Evolutionary conservation across 1,284 basidiomycete genomes (phyloP), one percentile per base, ranked within the genome.

Genomic region (Marasmius fiardii): DNA sequence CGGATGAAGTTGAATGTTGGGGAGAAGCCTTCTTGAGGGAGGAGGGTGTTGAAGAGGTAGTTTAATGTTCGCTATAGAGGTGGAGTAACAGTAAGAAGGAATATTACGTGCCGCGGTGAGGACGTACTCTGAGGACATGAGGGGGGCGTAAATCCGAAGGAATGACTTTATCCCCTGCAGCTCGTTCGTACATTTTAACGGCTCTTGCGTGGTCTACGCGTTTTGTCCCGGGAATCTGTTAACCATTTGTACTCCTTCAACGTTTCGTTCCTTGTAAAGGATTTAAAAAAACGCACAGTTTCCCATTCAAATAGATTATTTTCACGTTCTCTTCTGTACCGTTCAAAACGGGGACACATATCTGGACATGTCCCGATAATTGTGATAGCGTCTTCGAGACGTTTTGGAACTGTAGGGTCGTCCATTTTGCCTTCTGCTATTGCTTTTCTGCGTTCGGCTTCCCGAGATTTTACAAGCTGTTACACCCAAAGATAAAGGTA

Each of bases 261-360:
- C 71, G 71, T 61, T 59, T 47, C 43, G 45, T 31, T 31, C 23
- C 20, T 10, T 31, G 8, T 2, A 24, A 51, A 41, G 49, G 33
- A 47, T 11, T 48, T 39, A 55, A 60, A 56, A 48, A 39, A 53
- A 75, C 88, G 64, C 71, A 95, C 92, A 60, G 82, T 80, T 76
- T 98, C 96, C 77, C 90, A 90, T 59, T 87, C 85, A 64, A 93
- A 88, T 1, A 98, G 79, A 65, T 95, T 93, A 66, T 92, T 91
- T 65, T 96, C 92, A 57, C 88, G 83, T 69, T 98, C 93, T 45
- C 96, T 81, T 64, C 94, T 83, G 68, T 96, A 94, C 20, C 90
- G 80, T 72, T 99, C 96, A 64, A 93, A 96, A 51, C 90, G 86
- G 4, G 94, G 92, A 69, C 96, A 98, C 94, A 98, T 98, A 60